Conservation (phyloP, 2,329 filamentous ascomycete species). For the Chrysosporium queenslandicum region DNA sequence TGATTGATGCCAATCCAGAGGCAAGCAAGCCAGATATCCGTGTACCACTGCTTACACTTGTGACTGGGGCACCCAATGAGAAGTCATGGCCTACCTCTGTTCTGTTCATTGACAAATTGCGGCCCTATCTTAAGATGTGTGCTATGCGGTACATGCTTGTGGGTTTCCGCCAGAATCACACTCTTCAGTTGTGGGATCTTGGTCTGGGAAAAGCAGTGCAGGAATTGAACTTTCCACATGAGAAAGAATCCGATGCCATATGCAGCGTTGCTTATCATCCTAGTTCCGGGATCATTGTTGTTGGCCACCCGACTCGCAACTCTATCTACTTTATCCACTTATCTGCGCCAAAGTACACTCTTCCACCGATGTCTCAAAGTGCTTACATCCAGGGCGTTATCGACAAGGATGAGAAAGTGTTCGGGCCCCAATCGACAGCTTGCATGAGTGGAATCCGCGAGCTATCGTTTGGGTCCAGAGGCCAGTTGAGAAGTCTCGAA, state of each 20-base stretch:
- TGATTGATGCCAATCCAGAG: conserved; percentile 45
- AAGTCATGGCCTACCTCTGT: conserved; percentile 97
- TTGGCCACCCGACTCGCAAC: conserved; percentile 93
- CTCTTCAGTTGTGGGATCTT: conserved; percentile 95
- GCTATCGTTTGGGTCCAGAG: conserved; percentile 81
- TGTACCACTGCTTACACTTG: conserved; percentile 74
- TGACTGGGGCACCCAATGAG: conserved; percentile 74
- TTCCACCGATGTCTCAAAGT: conserved; percentile 72
- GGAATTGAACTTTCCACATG: conserved; percentile 91
- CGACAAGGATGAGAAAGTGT: conserved; percentile 59
- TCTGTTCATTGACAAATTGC: conserved; percentile 88
- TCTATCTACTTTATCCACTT: conserved; percentile 95
- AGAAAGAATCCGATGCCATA: conserved; percentile 93
- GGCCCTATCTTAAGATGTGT: conserved; percentile 79
- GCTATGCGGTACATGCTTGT: conserved; percentile 92
- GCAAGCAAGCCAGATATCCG: conserved; percentile 58
- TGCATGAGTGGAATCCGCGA: conserved; percentile 96
- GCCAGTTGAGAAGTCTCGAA: conserved; percentile 78
- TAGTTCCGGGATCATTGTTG: conserved; percentile 79
- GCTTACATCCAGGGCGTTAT: conserved; percentile 73
- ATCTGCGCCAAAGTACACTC: conserved; percentile 83
- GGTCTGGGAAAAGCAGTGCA: conserved; percentile 90
- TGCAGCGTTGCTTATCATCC: conserved; percentile 95
- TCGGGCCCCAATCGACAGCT: conserved; percentile 84
- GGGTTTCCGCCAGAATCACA: conserved; percentile 98